These are phyloP conservation scores for Puccinia polysora DNA, from an alignment of 1,284 basidiomycete species.

Conservation along the genomic window DNA sequence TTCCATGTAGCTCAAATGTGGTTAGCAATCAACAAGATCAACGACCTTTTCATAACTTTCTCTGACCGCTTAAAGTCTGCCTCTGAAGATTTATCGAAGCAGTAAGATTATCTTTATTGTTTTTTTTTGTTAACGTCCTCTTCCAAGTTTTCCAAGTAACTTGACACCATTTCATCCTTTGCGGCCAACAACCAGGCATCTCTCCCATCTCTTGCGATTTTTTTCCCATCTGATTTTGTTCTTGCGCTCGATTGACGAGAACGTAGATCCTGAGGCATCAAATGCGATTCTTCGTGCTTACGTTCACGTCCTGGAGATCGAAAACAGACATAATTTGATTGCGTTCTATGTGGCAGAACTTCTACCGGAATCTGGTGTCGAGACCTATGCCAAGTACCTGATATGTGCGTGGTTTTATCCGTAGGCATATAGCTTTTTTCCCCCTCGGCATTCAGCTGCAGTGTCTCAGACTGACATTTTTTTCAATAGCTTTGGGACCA, in stretches of 20 bases:
- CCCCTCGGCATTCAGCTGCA: not conserved
- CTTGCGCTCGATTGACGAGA: conserved; percentile 71
- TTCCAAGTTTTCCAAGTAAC: not conserved
- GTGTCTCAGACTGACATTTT: not conserved
- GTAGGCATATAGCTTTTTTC: not conserved
- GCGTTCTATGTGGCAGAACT: conserved; percentile 89
- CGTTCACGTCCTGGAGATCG: conserved; percentile 73
- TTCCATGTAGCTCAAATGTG: conserved; percentile 81
- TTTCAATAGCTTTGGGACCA: conserved; percentile 34
- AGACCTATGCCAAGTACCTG: conserved; percentile 87
- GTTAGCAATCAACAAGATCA: conserved; percentile 72
- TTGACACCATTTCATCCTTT: conserved; percentile 41
- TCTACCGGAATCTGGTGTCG: conserved; percentile 77
- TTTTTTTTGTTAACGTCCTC: not conserved
- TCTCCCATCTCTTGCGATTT: conserved; percentile 64
- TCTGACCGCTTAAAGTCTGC: conserved; percentile 59
- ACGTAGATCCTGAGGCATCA: conserved; percentile 67
- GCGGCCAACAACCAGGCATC: not conserved
- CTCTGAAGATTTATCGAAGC: conserved; percentile 57
- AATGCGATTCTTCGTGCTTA: conserved; percentile 85
- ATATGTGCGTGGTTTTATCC: conserved; percentile 55
- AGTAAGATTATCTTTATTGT: conserved; percentile 57
- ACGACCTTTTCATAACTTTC: conserved; percentile 67
- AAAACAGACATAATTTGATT: conserved; percentile 75
- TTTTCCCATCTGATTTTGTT: conserved; percentile 92